phyloP scores from a whole-genome alignment of 371 early-diverging fungal species.

The Quaeritorhiza haematococci region DNA sequence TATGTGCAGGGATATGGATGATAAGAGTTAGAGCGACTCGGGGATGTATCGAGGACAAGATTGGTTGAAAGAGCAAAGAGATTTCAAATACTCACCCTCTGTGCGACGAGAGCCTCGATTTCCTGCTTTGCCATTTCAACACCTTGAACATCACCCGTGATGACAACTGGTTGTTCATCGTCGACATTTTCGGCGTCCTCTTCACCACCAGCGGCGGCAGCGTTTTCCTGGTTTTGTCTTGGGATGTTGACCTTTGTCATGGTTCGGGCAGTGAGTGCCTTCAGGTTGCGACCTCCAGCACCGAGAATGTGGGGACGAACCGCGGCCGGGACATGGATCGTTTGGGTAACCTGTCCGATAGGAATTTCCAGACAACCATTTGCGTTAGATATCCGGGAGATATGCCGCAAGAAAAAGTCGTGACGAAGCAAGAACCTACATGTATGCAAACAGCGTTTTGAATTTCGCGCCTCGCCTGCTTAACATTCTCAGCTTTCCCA shows the following conservation, averaged over 20 bases:
- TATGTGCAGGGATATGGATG: neutral
- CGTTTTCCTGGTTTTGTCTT: slow-evolving; percentile 31
- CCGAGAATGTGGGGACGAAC: slow-evolving; percentile 84
- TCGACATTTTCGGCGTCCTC: slow-evolving; percentile 40
- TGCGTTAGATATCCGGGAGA: neutral
- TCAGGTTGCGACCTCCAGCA: slow-evolving; percentile 71
- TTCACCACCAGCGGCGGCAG: slow-evolving; percentile 14
- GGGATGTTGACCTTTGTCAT: slow-evolving; percentile 72
- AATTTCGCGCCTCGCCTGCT: slow-evolving; percentile 75
- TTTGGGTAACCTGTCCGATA: slow-evolving; percentile 23
- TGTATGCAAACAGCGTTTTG: neutral
- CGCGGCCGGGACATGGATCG: slow-evolving; percentile 68
- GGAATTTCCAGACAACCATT: neutral
- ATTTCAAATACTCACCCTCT: slow-evolving; percentile 47
- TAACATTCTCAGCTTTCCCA: slow-evolving; percentile 72
- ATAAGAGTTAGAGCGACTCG: neutral
- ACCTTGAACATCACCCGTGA: slow-evolving; percentile 81
- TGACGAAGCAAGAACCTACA: neutral
- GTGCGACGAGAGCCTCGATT: slow-evolving; percentile 75
- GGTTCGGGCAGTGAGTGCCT: slow-evolving; percentile 69
- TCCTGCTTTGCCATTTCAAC: slow-evolving; percentile 79
- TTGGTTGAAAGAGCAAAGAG: slow-evolving; percentile 1
- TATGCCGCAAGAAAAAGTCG: neutral
- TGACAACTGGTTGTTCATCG: slow-evolving; percentile 54
- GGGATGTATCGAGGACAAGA: neutral